Evolutionary conservation across 2,329 filamentous ascomycete genomes (phyloP), one percentile per base, ranked within the genome.

Genomic region (Fonsecaea monophora): DNA sequence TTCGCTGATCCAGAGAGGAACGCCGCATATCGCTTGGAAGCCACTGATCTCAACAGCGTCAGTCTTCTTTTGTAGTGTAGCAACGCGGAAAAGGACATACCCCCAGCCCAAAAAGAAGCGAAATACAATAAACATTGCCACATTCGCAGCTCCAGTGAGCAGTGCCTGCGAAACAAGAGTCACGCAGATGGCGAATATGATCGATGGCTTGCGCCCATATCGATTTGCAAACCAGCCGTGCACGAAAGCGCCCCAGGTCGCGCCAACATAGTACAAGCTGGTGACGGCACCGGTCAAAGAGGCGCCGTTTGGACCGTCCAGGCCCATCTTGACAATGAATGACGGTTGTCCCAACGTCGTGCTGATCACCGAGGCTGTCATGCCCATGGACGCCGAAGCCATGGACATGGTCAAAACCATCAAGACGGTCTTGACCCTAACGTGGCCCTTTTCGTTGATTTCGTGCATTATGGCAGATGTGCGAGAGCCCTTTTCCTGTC

Each of bases 1-100:
- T 78, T 98, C 95, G 54, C 92, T 94, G 72, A 98, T 92, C 60
- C 60, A 63, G 13, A 32, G 30, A 18, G 60, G 60, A 6, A 62
- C 37, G 50, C 25, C 37, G 21, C 37, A 56, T 15, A 63, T 30
- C 35, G 34, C 30, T 35, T 63, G 60, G 40, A 35, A 57, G 10
- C n/a, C 40, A 9, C 60, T 63, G 38, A 7, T n/a, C 34, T 5
- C 10, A 53, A 18, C 6, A 56, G 32, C 15, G 25, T 48, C 37
- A 45, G 25, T n/a, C 18, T 35, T n/a, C 18, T 35, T 35, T 40
- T 38, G n/a, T 9, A 37, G 34, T 10, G 48, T 9, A 10, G 30
- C 12, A 13, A 25, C 42, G 18, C 3, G n/a, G 35, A 30, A 57
- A 32, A 7, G 32, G n/a, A 66, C 64, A 35, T 40, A 66, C 65